phyloP scores from a whole-genome alignment of 306 rosid genomes.

The Cicer chorassanicum region DNA sequence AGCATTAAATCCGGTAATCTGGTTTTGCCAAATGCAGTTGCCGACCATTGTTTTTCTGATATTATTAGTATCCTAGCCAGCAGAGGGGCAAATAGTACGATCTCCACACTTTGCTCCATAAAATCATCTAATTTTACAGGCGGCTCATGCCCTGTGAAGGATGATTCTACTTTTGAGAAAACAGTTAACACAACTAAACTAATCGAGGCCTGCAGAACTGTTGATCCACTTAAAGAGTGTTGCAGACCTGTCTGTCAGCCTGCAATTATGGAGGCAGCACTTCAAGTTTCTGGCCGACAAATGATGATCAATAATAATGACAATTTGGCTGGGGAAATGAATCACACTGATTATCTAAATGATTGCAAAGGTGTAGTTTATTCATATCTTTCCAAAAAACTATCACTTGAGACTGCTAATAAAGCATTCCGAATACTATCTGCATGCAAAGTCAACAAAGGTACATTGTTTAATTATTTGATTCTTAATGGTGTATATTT shows the following conservation, averaged over 20 bases:
- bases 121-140: conserved; percentile 86
- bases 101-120: conserved; percentile 76
- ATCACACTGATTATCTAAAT: conserved; percentile 68
- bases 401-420: conserved; percentile 68
- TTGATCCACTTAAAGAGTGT: conserved; percentile 97
- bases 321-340: conserved; percentile 58
- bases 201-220: conserved; percentile 83
- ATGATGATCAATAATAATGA: conserved; percentile 57
- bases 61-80: conserved; percentile 77
- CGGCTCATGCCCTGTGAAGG: conserved; percentile 89
- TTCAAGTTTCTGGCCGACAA: conserved; percentile 77
- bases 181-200: conserved; percentile 76
- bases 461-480: conserved; percentile 44
- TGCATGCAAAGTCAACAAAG: conserved; percentile 98
- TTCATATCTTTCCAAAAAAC: conserved; percentile 80
- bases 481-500: conserved; percentile 21
- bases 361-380: conserved; percentile 95
- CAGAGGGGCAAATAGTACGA: conserved; percentile 80
- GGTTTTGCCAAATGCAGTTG: conserved; percentile 69
- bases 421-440: conserved; percentile 83
- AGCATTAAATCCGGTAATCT: conserved; percentile 61
- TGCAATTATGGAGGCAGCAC: conserved; percentile 91
- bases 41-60: conserved; percentile 83
- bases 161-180: conserved; percentile 74
- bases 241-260: conserved; percentile 94